phyloP scores from a whole-genome alignment of 2,329 filamentous ascomycete genomes.

The Allantophomopsis cytisporea region DNA sequence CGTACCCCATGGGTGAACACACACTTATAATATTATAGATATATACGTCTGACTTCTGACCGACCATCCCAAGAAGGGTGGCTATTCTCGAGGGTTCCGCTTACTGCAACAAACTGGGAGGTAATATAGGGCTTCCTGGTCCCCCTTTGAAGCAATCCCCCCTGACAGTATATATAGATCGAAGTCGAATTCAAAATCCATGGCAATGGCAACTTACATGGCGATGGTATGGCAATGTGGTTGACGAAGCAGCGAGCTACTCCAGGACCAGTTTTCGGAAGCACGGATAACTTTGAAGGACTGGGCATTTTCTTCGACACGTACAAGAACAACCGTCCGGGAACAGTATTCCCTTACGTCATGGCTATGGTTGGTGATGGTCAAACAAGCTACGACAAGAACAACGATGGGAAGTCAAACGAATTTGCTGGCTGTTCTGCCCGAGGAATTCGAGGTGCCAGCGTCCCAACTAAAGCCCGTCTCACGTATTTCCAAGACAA shows the following conservation, averaged over 20 bases:
- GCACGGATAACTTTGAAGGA: slow-evolving; percentile 79
- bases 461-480: slow-evolving; percentile 69
- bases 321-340: slow-evolving; percentile 98
- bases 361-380: slow-evolving; percentile 98
- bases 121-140: slow-evolving; percentile 18
- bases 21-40: slow-evolving; percentile 35
- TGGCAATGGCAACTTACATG: slow-evolving; percentile 79
- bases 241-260: slow-evolving; percentile 83
- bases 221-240: slow-evolving; percentile 97
- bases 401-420: slow-evolving; percentile 83
- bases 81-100: slow-evolving; percentile 84
- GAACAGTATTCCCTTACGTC: slow-evolving; percentile 90
- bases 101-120: slow-evolving; percentile 98
- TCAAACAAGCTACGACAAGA: slow-evolving; percentile 78
- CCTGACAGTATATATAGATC: slow-evolving; percentile 32
- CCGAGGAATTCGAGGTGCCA: slow-evolving; percentile 71
- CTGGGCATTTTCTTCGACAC: slow-evolving; percentile 90
- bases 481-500: slow-evolving; percentile 97
- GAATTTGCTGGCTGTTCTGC: slow-evolving; percentile 94
- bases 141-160: neutral
- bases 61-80: slow-evolving; percentile 82
- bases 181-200: slow-evolving; percentile 92
- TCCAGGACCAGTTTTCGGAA: slow-evolving; percentile 76
- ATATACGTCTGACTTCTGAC: slow-evolving; percentile 86
- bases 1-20: slow-evolving; percentile 1